A percentile compares a stretch with the other conserved stretches of the same genome.
These are phyloP conservation scores for Papiliotrema laurentii DNA, from an alignment of 1,284 basidiomycete genomes.

Conservation along the genomic window DNA sequence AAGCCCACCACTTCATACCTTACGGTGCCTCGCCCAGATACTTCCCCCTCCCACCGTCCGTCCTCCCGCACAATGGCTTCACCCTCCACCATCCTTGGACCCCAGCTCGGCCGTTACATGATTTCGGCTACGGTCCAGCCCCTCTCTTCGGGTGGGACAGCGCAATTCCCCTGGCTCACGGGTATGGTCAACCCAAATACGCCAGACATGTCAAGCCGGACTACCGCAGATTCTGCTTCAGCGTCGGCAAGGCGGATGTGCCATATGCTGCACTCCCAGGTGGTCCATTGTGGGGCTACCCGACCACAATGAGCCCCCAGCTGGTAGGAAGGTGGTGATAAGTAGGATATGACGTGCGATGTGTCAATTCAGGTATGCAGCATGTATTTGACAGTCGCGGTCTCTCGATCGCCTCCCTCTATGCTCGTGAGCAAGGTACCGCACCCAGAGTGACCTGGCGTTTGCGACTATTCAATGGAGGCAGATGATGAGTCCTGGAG, in stretches of 20 bases:
- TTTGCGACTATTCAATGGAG: too few species aligned
- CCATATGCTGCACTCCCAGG: slow-evolving; percentile 27
- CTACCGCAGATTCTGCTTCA: slow-evolving; percentile 30
- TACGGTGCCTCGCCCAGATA: neutral
- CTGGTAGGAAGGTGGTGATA: slow-evolving; percentile 10
- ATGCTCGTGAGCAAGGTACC: too few species aligned
- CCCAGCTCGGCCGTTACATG: slow-evolving; percentile 6
- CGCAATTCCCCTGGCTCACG: slow-evolving; percentile 18
- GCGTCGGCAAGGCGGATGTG: slow-evolving; percentile 34
- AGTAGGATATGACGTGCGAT: too few species aligned
- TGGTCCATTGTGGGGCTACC: slow-evolving; percentile 22
- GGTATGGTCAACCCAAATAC: slow-evolving; percentile 27
- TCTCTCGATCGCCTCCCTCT: too few species aligned
- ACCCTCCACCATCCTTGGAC: neutral
- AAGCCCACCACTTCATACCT: too few species aligned
- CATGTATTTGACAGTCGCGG: too few species aligned
- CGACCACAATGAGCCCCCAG: slow-evolving; percentile 17
- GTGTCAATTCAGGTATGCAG: too few species aligned
- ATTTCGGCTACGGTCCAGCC: slow-evolving; percentile 20
- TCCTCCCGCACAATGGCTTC: too few species aligned
- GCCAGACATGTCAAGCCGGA: slow-evolving; percentile 21
- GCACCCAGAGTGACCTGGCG: too few species aligned
- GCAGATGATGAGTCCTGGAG: too few species aligned
- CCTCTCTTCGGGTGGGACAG: slow-evolving; percentile 33
- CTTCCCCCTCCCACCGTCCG: neutral